These are phyloP conservation scores for Talaromyces sp. DNA, from an alignment of 2,329 filamentous ascomycete species.

Conservation along the genomic window DNA sequence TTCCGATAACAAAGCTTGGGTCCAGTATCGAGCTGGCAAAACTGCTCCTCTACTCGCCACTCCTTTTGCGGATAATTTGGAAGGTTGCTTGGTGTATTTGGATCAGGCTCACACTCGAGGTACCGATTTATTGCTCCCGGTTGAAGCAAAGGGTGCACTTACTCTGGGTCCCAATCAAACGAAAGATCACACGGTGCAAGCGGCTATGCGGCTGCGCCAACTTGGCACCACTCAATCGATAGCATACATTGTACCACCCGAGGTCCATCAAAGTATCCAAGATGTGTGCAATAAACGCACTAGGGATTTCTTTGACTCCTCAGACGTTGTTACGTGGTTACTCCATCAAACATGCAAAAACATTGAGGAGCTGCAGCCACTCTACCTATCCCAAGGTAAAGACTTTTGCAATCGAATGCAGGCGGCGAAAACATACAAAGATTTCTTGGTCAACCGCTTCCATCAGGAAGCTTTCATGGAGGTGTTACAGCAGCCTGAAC, in stretches of 20 bases:
- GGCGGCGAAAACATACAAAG: slow-evolving; percentile 43
- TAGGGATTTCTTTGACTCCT: slow-evolving; percentile 40
- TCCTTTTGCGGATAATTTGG: slow-evolving; percentile 54
- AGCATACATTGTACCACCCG: slow-evolving; percentile 53
- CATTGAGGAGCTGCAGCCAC: slow-evolving; percentile 57
- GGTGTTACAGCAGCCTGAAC: slow-evolving; percentile 52
- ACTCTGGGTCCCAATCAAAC: slow-evolving; percentile 57
- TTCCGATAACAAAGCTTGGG: slow-evolving; percentile 44
- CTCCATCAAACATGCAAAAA: slow-evolving; percentile 60
- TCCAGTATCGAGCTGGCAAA: slow-evolving; percentile 41
- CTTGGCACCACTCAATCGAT: slow-evolving; percentile 57
- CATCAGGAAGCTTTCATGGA: slow-evolving; percentile 44
- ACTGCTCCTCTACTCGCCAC: slow-evolving; percentile 49
- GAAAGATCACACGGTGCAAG: slow-evolving; percentile 62
- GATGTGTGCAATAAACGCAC: slow-evolving; percentile 40
- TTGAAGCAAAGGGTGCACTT: slow-evolving; percentile 48
- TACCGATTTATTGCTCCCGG: slow-evolving; percentile 57
- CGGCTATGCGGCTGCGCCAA: slow-evolving; percentile 64
- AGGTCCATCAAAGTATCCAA: slow-evolving; percentile 61
- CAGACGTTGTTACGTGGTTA: slow-evolving; percentile 59
- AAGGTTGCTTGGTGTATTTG: slow-evolving; percentile 55
- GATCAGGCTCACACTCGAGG: slow-evolving; percentile 62
- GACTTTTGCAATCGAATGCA: slow-evolving; percentile 60
- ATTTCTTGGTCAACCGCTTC: slow-evolving; percentile 37
- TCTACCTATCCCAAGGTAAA: slow-evolving; percentile 59